Evolutionary conservation across 169 alveolate genomes (phyloP).

Genomic region (Eimeria zaria): DNA sequence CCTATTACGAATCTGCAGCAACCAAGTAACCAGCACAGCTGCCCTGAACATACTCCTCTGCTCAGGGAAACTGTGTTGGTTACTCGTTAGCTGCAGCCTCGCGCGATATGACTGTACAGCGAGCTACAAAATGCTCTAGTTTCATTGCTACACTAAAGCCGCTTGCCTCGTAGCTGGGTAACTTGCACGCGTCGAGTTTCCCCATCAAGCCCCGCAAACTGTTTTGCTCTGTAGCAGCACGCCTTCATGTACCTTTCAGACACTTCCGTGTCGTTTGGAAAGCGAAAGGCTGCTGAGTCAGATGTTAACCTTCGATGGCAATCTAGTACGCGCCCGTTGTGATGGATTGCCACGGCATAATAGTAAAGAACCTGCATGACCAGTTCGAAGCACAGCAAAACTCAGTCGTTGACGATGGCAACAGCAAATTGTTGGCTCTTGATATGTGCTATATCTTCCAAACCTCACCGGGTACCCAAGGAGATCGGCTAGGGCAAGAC

Average conservation of each 20-base stretch:
- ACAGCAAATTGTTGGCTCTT: background rate
- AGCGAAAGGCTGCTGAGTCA: constrained; percentile 64
- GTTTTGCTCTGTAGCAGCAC: constrained; percentile 79
- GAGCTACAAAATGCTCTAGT: background rate
- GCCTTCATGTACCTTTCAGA: constrained; percentile 77
- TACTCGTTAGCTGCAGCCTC: background rate
- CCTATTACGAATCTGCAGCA: background rate
- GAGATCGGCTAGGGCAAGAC: background rate
- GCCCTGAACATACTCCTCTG: background rate
- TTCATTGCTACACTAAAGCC: background rate
- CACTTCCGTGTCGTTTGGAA: constrained; percentile 83
- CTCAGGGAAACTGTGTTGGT: background rate
- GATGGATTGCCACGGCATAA: constrained; percentile 71
- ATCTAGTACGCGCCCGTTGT: constrained; percentile 79
- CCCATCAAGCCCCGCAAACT: constrained; percentile 73
- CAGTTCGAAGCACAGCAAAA: background rate
- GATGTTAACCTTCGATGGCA: constrained; percentile 76
- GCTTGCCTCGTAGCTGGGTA: constrained; percentile 72
- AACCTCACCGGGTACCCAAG: background rate
- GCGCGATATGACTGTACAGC: background rate
- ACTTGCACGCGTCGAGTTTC: constrained; percentile 76
- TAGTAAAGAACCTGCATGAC: constrained; percentile 71
- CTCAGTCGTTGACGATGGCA: background rate
- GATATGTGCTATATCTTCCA: background rate
- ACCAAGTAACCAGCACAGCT: background rate